Conservation (phyloP, 2,329 filamentous ascomycete species). For the Alternaria triticina region DNA sequence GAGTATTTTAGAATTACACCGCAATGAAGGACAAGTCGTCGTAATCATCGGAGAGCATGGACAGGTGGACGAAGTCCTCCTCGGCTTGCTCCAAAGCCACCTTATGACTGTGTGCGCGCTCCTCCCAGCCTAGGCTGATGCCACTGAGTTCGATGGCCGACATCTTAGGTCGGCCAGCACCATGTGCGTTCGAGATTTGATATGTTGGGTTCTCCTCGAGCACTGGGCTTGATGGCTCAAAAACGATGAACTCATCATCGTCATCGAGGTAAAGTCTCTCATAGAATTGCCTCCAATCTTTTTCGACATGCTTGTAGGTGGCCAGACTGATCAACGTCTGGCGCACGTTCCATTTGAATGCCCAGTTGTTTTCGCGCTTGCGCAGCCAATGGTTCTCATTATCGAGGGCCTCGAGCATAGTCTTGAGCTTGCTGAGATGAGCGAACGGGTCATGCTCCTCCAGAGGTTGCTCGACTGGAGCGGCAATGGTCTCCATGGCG, state of each 20-base stretch:
- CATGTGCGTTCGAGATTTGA: slow-evolving; percentile 2
- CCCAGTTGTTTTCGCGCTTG: slow-evolving; percentile 26
- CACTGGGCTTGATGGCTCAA: neutral
- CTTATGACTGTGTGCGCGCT: slow-evolving; percentile 7
- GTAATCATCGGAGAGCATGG: slow-evolving; percentile 3
- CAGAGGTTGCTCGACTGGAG: slow-evolving; percentile 18
- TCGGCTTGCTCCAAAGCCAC: slow-evolving; percentile 12
- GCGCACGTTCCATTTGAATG: slow-evolving; percentile 21
- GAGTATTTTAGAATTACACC: neutral
- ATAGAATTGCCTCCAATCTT: neutral
- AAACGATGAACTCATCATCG: neutral
- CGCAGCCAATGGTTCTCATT: slow-evolving; percentile 41
- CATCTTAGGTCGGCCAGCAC: slow-evolving; percentile 10
- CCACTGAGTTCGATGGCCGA: slow-evolving; percentile 11
- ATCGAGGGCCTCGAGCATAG: slow-evolving; percentile 32
- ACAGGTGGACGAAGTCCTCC: slow-evolving; percentile 12
- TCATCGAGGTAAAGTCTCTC: slow-evolving; percentile 15
- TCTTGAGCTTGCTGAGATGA: slow-evolving; percentile 20
- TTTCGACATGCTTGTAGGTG: neutral
- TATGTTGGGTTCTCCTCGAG: neutral
- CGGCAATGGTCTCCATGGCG: slow-evolving; percentile 1
- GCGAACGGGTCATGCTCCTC: slow-evolving; percentile 11
- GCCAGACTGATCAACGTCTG: slow-evolving; percentile 11
- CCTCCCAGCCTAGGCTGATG: slow-evolving; percentile 11
- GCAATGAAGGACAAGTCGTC: slow-evolving; percentile 3